Base-by-base conservation (phyloP, 2,329 filamentous ascomycete genomes). In the Neopestalotiopsis clavispora region DNA sequence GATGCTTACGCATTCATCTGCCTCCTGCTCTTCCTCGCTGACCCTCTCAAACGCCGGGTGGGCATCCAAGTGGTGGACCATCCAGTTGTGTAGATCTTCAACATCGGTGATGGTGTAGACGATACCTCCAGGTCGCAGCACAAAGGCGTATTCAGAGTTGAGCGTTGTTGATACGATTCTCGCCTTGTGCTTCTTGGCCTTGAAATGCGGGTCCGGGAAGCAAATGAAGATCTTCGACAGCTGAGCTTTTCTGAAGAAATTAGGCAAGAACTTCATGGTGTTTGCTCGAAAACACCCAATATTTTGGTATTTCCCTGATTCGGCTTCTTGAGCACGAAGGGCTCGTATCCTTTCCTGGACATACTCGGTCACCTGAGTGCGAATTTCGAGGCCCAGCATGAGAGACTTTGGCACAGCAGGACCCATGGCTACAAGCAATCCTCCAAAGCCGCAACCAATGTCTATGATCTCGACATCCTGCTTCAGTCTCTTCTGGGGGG, bases 261-360 rank as follows among this genome's bases (percentile, higher is more conserved):
- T 98, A 71, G 97, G 95, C n/a, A 99, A 85, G 81, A 98, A 99
- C 80, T 99, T 99, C 96, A 99, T 99, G 4, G 94, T 94, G 83
- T 99, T 99, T 73, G 94, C 93, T 71, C 96, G 91, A 62, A 99
- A 85, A 78, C 94, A 97, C 42, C 92, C 91, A 67, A 95, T 91
- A 79, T 99, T 99, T 77, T 97, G 92, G 80, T 94, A 98, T 61
- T 84, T 80, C 65, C 82, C 80, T 34, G 79, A 78, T 5, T 84
- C 82, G 5, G 82, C 76, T 72, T 89, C 87, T 76, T 95, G 91
- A 13, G 85, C 83, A 4, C 96, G 90, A 20, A 98, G 86, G 4
- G 95, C 95, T 73, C 89, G 89, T 78, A 97, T 93, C 76, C 94
- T 92, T 73, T 97, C 93, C 79, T 94, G 90, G 4, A 99, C 94